A percentile compares a stretch with the other conserved stretches of the same genome.
Evolutionary conservation across 139 green algal genomes (phyloP).

Genomic region (Coelastrella sp.): DNA sequence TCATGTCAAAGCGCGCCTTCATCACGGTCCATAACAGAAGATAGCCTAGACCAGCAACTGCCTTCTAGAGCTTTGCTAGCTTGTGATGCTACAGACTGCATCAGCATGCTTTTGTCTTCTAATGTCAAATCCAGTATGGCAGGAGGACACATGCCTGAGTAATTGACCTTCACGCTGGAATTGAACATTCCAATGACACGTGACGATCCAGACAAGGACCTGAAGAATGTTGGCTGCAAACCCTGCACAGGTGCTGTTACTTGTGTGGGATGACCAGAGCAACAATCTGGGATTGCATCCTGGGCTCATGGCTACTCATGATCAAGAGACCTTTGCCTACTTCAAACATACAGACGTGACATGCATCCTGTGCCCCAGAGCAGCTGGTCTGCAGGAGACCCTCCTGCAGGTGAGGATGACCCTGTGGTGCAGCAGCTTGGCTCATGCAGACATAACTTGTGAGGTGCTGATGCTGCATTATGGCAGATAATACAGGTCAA

Average conservation of each 20-base stretch:
- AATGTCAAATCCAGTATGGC: no score
- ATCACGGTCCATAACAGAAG: no score
- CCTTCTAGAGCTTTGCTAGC: no score
- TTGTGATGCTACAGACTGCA: no score
- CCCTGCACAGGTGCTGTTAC: conserved; percentile 52
- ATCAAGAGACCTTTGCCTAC: conserved; percentile 68
- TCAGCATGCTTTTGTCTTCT: no score
- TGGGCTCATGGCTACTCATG: conserved; percentile 71
- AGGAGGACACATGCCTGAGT: no score
- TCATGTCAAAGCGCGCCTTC: not conserved
- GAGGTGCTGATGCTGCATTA: no score
- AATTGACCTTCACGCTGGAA: no score
- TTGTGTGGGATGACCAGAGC: conserved; percentile 76
- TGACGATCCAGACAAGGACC: not conserved
- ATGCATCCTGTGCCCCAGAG: conserved; percentile 53
- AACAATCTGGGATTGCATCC: conserved; percentile 42
- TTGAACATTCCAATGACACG: no score
- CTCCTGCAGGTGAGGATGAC: conserved; percentile 49
- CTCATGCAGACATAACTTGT: no score
- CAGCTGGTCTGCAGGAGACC: conserved; percentile 49
- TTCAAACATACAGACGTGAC: conserved; percentile 67
- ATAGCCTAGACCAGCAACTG: no score
- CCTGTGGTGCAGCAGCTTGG: not conserved
- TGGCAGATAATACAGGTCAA: no score
- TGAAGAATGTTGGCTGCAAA: not conserved